Conservation (phyloP, 2,329 filamentous ascomycete species). For the Exophiala spinifera region DNA sequence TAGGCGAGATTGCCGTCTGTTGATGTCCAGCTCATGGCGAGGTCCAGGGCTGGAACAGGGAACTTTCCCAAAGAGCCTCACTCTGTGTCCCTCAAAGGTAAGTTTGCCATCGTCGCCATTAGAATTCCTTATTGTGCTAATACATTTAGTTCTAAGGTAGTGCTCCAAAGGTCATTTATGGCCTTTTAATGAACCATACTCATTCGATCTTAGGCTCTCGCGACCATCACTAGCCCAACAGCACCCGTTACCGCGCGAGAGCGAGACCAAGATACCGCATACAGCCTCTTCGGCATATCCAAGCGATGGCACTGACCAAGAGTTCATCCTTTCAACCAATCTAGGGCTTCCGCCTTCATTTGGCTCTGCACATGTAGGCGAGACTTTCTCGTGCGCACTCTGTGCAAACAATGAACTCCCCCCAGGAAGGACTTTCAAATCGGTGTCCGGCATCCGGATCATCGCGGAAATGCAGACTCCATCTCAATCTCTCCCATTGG, state of each 20-base stretch:
- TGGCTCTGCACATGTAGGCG: constrained; percentile 90
- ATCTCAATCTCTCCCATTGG: constrained; percentile 65
- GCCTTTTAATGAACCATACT: constrained; percentile 2
- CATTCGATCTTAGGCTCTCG: constrained; percentile 61
- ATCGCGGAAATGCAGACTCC: constrained; percentile 95
- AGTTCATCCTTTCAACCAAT: constrained; percentile 51
- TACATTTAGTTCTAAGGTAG: constrained; percentile 54
- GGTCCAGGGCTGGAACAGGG: constrained; percentile 42
- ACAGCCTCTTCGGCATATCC: constrained; percentile 75
- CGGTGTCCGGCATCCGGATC: constrained; percentile 73
- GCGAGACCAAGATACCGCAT: constrained; percentile 48
- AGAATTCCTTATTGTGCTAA: constrained; percentile 6
- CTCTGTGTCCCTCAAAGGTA: constrained; percentile 71
- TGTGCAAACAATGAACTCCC: constrained; percentile 87
- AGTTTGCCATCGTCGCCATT: constrained; percentile 12
- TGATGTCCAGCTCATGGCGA: constrained; percentile 36
- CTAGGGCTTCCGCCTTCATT: constrained; percentile 88
- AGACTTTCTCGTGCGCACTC: constrained; percentile 89
- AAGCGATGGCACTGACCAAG: constrained; percentile 43
- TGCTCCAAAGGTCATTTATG: background rate
- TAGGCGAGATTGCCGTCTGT: background rate
- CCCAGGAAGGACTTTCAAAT: constrained; percentile 38
- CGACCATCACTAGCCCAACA: constrained; percentile 55
- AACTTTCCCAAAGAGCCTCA: constrained; percentile 67
- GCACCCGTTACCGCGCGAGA: constrained; percentile 44